Evolutionary conservation across 2,329 filamentous ascomycete genomes (phyloP), one percentile per base, ranked within the genome.

Genomic region (Mollisiaceae sp.): DNA sequence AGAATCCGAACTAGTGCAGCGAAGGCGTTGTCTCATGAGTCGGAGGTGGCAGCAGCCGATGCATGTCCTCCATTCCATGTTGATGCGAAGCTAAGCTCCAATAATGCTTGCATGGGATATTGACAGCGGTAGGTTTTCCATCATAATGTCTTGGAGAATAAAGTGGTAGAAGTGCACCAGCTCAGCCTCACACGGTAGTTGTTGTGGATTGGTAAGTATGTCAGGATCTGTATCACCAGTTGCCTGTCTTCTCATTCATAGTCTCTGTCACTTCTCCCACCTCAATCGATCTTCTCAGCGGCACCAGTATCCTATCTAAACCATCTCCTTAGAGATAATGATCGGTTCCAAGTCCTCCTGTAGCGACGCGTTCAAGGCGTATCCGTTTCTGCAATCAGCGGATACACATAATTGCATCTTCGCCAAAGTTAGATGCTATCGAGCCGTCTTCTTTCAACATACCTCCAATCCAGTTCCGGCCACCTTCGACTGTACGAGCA

Each of bases 351-450:
- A 24, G n/a, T 50, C 45, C 24, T 22, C 8, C 18, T 24, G 8
- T 50, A 8, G 12, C 45, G 24, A 22, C n/a, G 22, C n/a, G 18
- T 50, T 4, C n/a, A 9, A 9, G 18, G 24, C n/a, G 18, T 22
- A 6, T 6, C 22, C n/a, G 2, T 6, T 50, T 24, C n/a, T 11
- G n/a, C 6, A 22, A 24, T 72, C 57, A 89, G 70, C 82, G 81
- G 57, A 96, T 78, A 78, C 94, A 97, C 79, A 96, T 86, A 64
- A 94, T 76, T 4, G 93, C 89, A 72, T 94, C 86, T 63, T 93
- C 89, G 1, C 94, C 94, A 81, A 97, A 97, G 14, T 86, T 79
- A 60, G 80, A 77, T 18, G 84, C 79, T 11, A 97, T 82, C 68
- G 86, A 94, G 1, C 91, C 91, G 76, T 97, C 92, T 67, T 87